A percentile compares a stretch with the other conserved stretches of the same genome.
Evolutionary conservation across 192 early-diverging fungal genomes (phyloP).

Genomic region (Entomortierella beljakovae): DNA sequence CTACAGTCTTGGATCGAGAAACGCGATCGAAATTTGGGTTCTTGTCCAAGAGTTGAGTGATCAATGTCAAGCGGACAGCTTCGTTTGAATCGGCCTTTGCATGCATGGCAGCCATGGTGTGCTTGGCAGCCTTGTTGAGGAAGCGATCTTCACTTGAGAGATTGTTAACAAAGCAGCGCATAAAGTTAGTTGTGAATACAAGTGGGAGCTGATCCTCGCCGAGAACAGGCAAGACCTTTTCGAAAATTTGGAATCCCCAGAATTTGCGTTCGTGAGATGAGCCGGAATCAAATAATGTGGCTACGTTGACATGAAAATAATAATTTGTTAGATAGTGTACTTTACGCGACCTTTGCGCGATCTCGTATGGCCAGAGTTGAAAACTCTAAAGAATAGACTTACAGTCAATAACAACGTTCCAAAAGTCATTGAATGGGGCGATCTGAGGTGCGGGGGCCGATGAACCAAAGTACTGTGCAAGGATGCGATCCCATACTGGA

Average conservation of each 20-base stretch:
- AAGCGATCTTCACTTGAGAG: conserved; percentile 78
- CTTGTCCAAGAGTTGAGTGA: conserved; percentile 86
- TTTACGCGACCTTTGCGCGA: too few species aligned
- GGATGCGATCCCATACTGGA: conserved; percentile 80
- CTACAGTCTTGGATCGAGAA: conserved; percentile 83
- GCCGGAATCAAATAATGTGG: conserved; percentile 78
- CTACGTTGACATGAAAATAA: conserved; percentile 36
- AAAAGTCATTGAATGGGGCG: conserved; percentile 80
- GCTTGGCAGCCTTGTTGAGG: conserved; percentile 83
- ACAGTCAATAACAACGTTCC: conserved; percentile 83
- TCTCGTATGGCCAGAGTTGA: not conserved
- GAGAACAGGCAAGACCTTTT: conserved; percentile 69
- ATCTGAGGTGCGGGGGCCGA: conserved; percentile 54
- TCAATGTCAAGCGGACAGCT: conserved; percentile 78
- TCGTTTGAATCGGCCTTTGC: conserved; percentile 73
- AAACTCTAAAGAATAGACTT: conserved; percentile 6
- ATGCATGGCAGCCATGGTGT: conserved; percentile 70
- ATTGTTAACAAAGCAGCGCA: conserved; percentile 90
- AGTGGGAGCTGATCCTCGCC: conserved; percentile 69
- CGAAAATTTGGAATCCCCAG: conserved; percentile 90
- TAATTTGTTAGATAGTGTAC: too few species aligned
- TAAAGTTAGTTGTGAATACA: conserved; percentile 86
- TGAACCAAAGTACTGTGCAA: conserved; percentile 65
- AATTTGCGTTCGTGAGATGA: conserved; percentile 87
- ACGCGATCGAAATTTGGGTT: conserved; percentile 75